Evolutionary conservation across 208 protist species (phyloP), one percentile per base, ranked within the genome.

Genomic region (Phytomonas sp.): DNA sequence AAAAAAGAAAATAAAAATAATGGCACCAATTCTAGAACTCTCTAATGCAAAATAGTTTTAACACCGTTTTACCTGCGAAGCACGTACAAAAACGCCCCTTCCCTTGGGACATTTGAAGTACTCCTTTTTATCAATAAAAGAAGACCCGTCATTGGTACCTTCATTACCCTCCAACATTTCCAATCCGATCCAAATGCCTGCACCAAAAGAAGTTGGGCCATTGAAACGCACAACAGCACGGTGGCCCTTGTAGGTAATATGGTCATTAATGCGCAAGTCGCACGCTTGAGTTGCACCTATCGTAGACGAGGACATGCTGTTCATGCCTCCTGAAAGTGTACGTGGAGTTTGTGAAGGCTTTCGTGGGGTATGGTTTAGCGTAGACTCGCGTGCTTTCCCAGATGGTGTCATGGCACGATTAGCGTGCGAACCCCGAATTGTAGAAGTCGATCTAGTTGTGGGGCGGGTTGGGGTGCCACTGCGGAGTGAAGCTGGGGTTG

Each of bases 111-210:
- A 95, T 11, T 80, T 89, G 72, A 95, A 95, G 73, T 95, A 95
- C 66, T 91, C 83, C 72, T 88, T 88, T 78, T 95, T 95, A 82
- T 95, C 90, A 69, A 95, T 91, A 73, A 93, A 92, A 2, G 88
- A 93, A 36, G 90, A 93, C 65, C 90, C 90, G 61, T 95, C 88
- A 75, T 95, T 93, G 16, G 86, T 92, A 67, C 90, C 90, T 69
- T 95, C 90, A 74, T 91, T 91, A 63, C 90, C 90, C 59, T 95
- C 87, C 23, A 95, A 66, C 88, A 95, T 95, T 70, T 95, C 90
- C 60, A 95, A 75, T n/a, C 90, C 90, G 60, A 93, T 90, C 88
- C 90, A 95, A 49, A 91, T 83, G 1, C 90, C 90, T 29, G 90
- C 87, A 34, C 86, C 90, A 65, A 95, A 95, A 12, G 83, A 73